Conservation (phyloP, 2,329 filamentous ascomycete species). For the Pseudogymnoascus sp. region DNA sequence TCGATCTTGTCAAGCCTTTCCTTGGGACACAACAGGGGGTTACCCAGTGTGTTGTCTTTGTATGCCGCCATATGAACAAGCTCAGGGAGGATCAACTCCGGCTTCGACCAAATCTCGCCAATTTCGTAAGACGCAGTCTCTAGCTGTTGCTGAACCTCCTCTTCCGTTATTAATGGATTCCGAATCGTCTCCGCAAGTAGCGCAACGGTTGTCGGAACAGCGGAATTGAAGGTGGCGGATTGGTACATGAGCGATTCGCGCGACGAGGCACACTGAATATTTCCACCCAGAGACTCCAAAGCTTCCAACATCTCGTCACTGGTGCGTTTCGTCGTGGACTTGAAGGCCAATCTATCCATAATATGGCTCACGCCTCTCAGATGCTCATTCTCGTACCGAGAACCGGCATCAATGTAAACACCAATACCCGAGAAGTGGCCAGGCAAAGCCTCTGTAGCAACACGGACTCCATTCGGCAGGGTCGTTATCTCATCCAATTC, state of each 20-base stretch:
- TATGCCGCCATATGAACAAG: slow-evolving; percentile 92
- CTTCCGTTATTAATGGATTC: slow-evolving; percentile 73
- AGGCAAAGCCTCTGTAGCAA: slow-evolving; percentile 89
- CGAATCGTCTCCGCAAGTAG: slow-evolving; percentile 91
- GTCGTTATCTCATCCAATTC: slow-evolving; percentile 84
- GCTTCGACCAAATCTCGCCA: slow-evolving; percentile 94
- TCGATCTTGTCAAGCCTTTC: slow-evolving; percentile 74
- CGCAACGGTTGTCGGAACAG: slow-evolving; percentile 73
- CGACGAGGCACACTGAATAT: slow-evolving; percentile 94
- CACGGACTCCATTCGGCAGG: slow-evolving; percentile 84
- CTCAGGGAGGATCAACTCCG: slow-evolving; percentile 91
- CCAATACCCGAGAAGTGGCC: slow-evolving; percentile 93
- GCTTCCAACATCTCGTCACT: slow-evolving; percentile 82
- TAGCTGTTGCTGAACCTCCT: slow-evolving; percentile 80
- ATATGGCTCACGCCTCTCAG: slow-evolving; percentile 91
- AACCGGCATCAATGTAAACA: slow-evolving; percentile 92
- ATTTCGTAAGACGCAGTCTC: slow-evolving; percentile 94
- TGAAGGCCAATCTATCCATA: slow-evolving; percentile 92
- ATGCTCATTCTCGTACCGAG: slow-evolving; percentile 80
- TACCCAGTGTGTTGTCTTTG: slow-evolving; percentile 91
- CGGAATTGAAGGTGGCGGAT: slow-evolving; percentile 91
- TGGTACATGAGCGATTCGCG: slow-evolving; percentile 98
- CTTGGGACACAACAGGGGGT: slow-evolving; percentile 83
- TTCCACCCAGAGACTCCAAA: slow-evolving; percentile 83
- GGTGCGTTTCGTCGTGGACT: slow-evolving; percentile 65